Evolutionary conservation across 371 early-diverging fungal genomes (phyloP).

Genomic region (Capillidium rhysosporum): DNA sequence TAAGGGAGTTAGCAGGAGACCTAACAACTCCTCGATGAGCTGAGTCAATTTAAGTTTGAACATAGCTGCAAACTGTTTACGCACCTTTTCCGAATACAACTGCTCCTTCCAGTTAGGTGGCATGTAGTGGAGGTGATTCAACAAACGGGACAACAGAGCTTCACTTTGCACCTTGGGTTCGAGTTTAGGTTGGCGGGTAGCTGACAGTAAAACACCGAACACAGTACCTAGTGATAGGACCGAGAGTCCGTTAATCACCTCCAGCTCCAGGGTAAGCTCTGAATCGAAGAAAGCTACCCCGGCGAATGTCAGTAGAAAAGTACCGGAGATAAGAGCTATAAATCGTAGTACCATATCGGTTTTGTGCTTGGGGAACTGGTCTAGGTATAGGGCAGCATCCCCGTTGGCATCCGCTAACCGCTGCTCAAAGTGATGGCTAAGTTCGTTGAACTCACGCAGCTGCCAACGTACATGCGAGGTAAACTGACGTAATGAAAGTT

Average conservation of each 20-base stretch:
- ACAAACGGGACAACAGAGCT: conserved; percentile 40
- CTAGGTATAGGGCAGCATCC: conserved; percentile 57
- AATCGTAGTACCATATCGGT: conserved; percentile 62
- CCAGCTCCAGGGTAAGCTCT: conserved; percentile 68
- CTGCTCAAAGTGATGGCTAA: conserved; percentile 67
- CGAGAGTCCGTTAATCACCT: conserved; percentile 66
- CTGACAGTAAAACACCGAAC: conserved; percentile 68
- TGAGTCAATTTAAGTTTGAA: conserved; percentile 62
- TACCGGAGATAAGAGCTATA: conserved; percentile 72
- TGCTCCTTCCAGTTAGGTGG: conserved; percentile 69
- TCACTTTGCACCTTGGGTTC: conserved; percentile 78
- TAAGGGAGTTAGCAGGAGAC: conserved; percentile 68
- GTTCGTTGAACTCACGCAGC: conserved; percentile 92
- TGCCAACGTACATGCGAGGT: conserved; percentile 78
- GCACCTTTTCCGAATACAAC: conserved; percentile 69
- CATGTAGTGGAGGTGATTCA: conserved; percentile 76
- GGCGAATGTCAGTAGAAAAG: conserved; percentile 68
- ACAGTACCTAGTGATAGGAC: conserved; percentile 81
- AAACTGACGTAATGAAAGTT: conserved; percentile 60
- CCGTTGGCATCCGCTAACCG: conserved; percentile 52
- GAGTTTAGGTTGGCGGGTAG: conserved; percentile 62
- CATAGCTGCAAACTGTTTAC: conserved; percentile 51
- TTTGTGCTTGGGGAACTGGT: conserved; percentile 75
- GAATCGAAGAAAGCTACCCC: conserved; percentile 68
- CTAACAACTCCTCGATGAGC: conserved; percentile 61